Evolutionary conservation across 2,329 filamentous ascomycete species (phyloP).

Genomic region (Spiromastix sp.): DNA sequence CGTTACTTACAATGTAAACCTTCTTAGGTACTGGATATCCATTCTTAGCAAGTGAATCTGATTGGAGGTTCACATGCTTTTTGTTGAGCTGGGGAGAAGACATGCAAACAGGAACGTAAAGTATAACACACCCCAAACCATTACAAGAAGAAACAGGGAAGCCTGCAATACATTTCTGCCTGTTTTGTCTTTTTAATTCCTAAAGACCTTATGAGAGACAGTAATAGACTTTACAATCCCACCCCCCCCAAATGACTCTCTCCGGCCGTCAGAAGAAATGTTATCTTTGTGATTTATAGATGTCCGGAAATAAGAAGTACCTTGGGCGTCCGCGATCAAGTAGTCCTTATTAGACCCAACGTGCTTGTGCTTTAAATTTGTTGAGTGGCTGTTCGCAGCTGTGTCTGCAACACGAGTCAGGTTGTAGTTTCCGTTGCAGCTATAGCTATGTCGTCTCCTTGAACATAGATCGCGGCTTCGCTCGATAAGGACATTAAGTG

Average conservation of each 20-base stretch:
- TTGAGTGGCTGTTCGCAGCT: not conserved
- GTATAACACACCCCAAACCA: too few species aligned
- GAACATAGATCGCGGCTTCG: conserved; percentile 23
- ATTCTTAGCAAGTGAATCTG: too few species aligned
- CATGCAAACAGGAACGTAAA: too few species aligned
- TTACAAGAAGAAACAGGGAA: too few species aligned
- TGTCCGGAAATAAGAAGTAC: conserved; percentile 19
- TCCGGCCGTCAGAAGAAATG: not conserved
- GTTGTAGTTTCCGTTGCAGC: not conserved
- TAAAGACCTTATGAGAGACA: conserved; percentile 16
- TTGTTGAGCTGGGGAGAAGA: too few species aligned
- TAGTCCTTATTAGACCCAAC: conserved; percentile 17
- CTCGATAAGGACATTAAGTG: conserved; percentile 24
- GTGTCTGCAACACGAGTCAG: not conserved
- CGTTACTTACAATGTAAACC: too few species aligned
- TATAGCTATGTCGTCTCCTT: conserved; percentile 7
- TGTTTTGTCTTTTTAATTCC: too few species aligned
- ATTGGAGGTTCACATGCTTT: too few species aligned
- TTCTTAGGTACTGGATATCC: too few species aligned
- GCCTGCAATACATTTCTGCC: too few species aligned
- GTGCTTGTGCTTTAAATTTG: not conserved
- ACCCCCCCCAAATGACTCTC: conserved; percentile 8
- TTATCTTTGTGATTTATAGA: conserved; percentile 12
- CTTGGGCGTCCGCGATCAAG: conserved; percentile 18
- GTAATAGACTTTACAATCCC: conserved; percentile 22